A percentile compares a stretch with the other conserved stretches of the same genome.
Evolutionary conservation across 2,329 filamentous ascomycete species (phyloP).

Genomic region (Aspergillus oerlinghausenensis): DNA sequence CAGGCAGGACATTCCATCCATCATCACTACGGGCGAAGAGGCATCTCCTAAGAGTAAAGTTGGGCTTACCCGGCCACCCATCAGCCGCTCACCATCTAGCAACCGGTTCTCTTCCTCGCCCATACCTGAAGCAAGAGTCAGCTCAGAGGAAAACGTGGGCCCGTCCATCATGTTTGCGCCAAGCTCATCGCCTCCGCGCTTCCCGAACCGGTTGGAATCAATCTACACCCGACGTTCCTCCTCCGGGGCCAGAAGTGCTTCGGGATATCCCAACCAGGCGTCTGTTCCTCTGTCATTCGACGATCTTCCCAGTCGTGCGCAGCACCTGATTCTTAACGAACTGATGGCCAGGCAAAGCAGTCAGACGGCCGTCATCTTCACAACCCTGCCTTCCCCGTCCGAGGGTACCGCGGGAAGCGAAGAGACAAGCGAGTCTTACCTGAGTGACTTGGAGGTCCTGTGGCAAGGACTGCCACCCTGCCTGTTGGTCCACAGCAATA

Average conservation of each 20-base stretch:
- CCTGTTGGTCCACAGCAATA: constrained; percentile 78
- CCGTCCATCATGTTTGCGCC: constrained; percentile 73
- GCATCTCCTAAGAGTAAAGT: constrained; percentile 20
- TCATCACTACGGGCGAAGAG: constrained; percentile 20
- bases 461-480: constrained; percentile 72
- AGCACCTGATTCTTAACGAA: constrained; percentile 83
- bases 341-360: constrained; percentile 65
- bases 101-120: constrained; percentile 64
- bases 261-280: constrained; percentile 54
- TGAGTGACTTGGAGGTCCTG: constrained; percentile 73
- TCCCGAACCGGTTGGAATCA: constrained; percentile 26
- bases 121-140: constrained; percentile 65
- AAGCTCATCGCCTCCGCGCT: constrained; percentile 30
- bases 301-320: constrained; percentile 75
- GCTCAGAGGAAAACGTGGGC: constrained; percentile 59
- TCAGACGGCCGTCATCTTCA: constrained; percentile 74
- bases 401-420: constrained; percentile 72
- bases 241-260: constrained; percentile 26
- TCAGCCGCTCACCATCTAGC: constrained; percentile 30
- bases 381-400: constrained; percentile 74
- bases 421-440: constrained; percentile 65
- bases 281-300: constrained; percentile 75
- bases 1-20: constrained; percentile 19
- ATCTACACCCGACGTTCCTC: constrained; percentile 35
- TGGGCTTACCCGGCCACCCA: constrained; percentile 17